A percentile compares a stretch with the other conserved stretches of the same genome.
Evolutionary conservation across 257 asterid species (phyloP).

Genomic region (Nemophila menziesii): DNA sequence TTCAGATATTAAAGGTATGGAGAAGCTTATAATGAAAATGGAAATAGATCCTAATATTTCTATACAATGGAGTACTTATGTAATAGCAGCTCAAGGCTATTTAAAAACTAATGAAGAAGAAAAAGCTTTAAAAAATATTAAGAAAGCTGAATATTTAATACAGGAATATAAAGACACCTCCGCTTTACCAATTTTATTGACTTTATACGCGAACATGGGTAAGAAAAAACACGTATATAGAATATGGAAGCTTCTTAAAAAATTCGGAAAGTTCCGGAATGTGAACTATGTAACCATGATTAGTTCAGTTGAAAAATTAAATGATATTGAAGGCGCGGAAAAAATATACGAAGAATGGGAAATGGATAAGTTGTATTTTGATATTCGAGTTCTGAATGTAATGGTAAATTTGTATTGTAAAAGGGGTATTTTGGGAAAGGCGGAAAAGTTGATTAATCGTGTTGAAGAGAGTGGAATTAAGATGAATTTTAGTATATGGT

Average conservation of each 20-base stretch:
- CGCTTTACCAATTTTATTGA: too few relatives aligned
- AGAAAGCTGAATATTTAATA: slow-evolving; percentile 13
- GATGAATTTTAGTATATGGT: slow-evolving; percentile 40
- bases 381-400: slow-evolving; percentile 48
- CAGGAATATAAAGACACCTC: too few relatives aligned
- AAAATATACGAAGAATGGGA: slow-evolving; percentile 56
- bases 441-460: slow-evolving; percentile 30
- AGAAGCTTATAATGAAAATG: slow-evolving; percentile 10
- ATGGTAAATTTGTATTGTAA: slow-evolving; percentile 44
- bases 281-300: slow-evolving; percentile 47
- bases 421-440: slow-evolving; percentile 36
- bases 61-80: slow-evolving; percentile 7
- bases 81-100: slow-evolving; percentile 12
- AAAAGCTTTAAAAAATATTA: slow-evolving; percentile 9
- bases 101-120: slow-evolving; percentile 5
- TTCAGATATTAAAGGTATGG: slow-evolving; percentile 9
- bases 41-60: slow-evolving; percentile 1
- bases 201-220: slow-evolving; percentile 44
- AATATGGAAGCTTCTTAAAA: slow-evolving; percentile 37
- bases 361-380: slow-evolving; percentile 22
- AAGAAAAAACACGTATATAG: slow-evolving; percentile 34
- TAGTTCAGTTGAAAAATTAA: slow-evolving; percentile 32
- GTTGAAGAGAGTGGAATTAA: slow-evolving; percentile 37
- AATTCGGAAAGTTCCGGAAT: slow-evolving; percentile 17
- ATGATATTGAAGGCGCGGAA: slow-evolving; percentile 41